phyloP scores from a whole-genome alignment of 495 filamentous ascomycete species.

The Neurospora sp. region DNA sequence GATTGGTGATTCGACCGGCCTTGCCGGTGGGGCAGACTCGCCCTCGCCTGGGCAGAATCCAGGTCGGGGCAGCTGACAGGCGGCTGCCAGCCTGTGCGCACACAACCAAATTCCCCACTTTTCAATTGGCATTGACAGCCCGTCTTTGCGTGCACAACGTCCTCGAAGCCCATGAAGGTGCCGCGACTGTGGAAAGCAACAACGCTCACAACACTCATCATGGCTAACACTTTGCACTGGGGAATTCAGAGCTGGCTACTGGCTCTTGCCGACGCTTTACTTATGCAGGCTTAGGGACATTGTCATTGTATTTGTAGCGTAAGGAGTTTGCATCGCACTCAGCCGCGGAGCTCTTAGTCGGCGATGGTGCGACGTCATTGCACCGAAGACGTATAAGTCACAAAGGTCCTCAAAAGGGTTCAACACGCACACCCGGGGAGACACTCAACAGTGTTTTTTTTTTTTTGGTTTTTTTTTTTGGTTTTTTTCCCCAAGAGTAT shows the following conservation, averaged over 20 bases:
- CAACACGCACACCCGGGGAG: not conserved
- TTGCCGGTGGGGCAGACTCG: not conserved
- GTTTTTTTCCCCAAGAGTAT: not conserved
- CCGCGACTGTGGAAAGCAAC: not conserved
- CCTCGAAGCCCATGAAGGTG: not conserved
- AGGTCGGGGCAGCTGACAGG: not conserved
- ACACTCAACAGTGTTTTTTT: not conserved
- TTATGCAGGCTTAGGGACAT: no score
- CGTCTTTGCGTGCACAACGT: not conserved
- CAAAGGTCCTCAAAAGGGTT: not conserved
- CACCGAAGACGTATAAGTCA: not conserved
- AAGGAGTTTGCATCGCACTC: no score
- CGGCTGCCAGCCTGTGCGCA: not conserved
- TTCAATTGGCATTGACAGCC: not conserved
- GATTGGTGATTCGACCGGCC: conserved; percentile 15
- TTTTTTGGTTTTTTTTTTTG: not conserved
- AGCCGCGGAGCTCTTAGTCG: no score
- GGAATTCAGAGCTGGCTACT: not conserved
- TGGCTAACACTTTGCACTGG: not conserved
- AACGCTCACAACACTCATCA: not conserved
- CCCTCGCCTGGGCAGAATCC: not conserved
- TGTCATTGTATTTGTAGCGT: no score
- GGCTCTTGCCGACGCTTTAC: no score
- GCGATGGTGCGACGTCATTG: not conserved
- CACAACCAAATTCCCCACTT: not conserved